A percentile compares a stretch with the other conserved stretches of the same genome.
phyloP scores from a whole-genome alignment of 176 grass and related monocot genomes.

The Carex cristatella region DNA sequence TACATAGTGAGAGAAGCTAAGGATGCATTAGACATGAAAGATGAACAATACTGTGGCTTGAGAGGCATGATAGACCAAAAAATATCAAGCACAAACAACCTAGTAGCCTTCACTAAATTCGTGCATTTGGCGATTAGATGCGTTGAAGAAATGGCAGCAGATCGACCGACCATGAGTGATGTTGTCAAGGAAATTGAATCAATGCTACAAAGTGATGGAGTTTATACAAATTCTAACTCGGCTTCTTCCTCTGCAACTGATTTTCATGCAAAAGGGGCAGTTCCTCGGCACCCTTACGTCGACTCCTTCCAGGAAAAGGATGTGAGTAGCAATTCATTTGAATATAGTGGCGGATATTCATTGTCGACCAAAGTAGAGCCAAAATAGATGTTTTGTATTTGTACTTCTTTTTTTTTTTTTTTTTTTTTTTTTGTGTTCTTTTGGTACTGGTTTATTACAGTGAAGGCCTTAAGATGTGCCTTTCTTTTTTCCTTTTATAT shows the following conservation, averaged over 20 bases:
- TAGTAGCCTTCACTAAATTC: slow-evolving; percentile 68
- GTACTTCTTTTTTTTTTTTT: not conserved
- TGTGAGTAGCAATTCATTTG: slow-evolving; percentile 45
- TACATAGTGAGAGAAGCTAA: slow-evolving; percentile 77
- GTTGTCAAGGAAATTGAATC: slow-evolving; percentile 85
- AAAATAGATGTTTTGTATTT: slow-evolving; percentile 43
- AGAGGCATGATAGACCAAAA: slow-evolving; percentile 55
- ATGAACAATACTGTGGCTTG: slow-evolving; percentile 72
- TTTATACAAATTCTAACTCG: slow-evolving; percentile 45
- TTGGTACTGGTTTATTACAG: not conserved
- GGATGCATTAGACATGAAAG: slow-evolving; percentile 34
- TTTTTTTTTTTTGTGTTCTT: not conserved
- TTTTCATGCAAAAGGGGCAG: slow-evolving; percentile 33
- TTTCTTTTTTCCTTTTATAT: not conserved
- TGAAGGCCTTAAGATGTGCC: slow-evolving; percentile 9
- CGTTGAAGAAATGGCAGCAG: slow-evolving; percentile 44
- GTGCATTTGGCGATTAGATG: slow-evolving; percentile 63
- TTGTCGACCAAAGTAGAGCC: slow-evolving; percentile 61
- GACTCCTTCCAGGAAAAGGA: slow-evolving; percentile 56
- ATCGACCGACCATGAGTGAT: slow-evolving; percentile 64
- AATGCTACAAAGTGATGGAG: slow-evolving; percentile 63
- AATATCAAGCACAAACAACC: slow-evolving; percentile 44
- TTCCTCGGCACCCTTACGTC: slow-evolving; percentile 49
- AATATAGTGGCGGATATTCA: slow-evolving; percentile 72
- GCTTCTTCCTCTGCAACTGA: slow-evolving; percentile 61